Evolutionary conservation across 164 flowering plant genomes (phyloP), one percentile per base, ranked within the genome.

Genomic region (Vitis cinerea): DNA sequence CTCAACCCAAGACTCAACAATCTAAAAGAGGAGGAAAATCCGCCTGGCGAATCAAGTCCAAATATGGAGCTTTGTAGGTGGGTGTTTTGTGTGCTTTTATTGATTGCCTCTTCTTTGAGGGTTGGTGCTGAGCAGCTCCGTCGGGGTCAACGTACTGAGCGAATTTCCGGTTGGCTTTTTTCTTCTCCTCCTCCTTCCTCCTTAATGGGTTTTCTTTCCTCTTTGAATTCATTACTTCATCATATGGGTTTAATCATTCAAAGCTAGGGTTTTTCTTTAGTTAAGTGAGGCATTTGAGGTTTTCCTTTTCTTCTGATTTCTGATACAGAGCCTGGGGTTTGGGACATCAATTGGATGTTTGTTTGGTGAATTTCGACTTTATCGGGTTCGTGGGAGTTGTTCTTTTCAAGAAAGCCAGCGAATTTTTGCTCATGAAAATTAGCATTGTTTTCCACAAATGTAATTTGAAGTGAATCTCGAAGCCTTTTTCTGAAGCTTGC

Each of bases 81-180:
- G 87, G 74, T 51, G 68, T 72, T 79, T 59, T 13, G 74, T 58
- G 64, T 75, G 51, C 37, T 79, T 79, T 68, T 82, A 47, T 64
- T 30, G 73, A 27, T 67, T 68, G 69, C 68, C 17, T 66, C 70
- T 37, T 23, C 71, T 14, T 63, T 60, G 15, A 64, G 65, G 70
- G 73, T 78, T 73, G 83, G 60, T 66, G 87, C 86, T 29, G 59
- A 69, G 59, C 76, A 75, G 71, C 66, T 74, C 27, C 72, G 79
- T 23, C 68, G 75, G 53, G 73, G 58, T 75, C 89, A 77, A 67
- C 89, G 63, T 15, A 84, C 95, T 9, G 95, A 90, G 81, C 69
- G 95, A 63, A 90, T 90, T 74, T 85, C 92, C 75, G 95, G 95
- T 88, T 47, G 12, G 68, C 48, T 64, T 69, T 55, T 72, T 50